Conservation (phyloP, 345 rosid species). For the Gynandropsis gynandra region DNA sequence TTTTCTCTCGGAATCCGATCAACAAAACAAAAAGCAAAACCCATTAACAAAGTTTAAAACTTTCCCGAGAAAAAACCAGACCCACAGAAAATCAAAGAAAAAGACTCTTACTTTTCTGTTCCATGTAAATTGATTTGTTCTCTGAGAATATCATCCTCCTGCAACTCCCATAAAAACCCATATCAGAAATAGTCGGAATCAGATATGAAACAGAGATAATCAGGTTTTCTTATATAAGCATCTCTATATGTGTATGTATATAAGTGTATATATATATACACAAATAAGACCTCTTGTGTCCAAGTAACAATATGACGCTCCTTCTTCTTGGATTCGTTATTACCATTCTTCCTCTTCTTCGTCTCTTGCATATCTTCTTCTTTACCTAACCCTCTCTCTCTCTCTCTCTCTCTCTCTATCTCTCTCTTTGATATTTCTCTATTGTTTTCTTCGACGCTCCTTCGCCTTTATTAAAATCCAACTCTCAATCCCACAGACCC, state of each 20-base stretch:
- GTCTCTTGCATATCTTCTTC: conserved; percentile 39
- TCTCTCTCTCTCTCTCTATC: not conserved
- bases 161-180: conserved; percentile 27
- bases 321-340: conserved; percentile 69
- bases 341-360: conserved; percentile 51
- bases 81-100: not conserved
- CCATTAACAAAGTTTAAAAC: conserved; percentile 10
- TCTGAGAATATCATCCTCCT: conserved; percentile 94
- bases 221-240: no score
- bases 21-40: no score
- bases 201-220: conserved; percentile 16
- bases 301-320: conserved; percentile 81
- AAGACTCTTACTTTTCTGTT: conserved; percentile 66
- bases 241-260: no score
- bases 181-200: conserved; percentile 5
- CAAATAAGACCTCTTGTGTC: conserved; percentile 52
- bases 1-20: no score
- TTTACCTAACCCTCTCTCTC: conserved; percentile 8
- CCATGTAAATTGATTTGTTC: conserved; percentile 74
- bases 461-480: conserved; percentile 49
- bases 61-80: not conserved
- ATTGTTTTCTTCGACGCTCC: conserved; percentile 44
- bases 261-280: not conserved
- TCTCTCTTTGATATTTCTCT: conserved; percentile 20
- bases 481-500: conserved; percentile 49